Base-by-base conservation (phyloP, 176 grass and related monocot genomes). In the Chloris gayana region DNA sequence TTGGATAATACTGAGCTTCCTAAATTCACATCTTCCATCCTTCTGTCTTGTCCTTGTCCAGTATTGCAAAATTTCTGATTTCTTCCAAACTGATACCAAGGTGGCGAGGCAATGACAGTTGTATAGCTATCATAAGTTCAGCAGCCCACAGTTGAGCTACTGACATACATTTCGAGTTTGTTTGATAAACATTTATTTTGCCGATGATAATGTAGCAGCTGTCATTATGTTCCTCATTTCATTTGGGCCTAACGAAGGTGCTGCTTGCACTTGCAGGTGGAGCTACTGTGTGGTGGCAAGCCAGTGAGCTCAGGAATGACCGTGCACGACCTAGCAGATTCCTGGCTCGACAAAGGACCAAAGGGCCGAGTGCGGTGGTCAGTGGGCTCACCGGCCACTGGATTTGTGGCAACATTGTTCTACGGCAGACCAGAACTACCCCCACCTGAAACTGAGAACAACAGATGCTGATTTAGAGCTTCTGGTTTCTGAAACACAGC, bases 251-350 rank as follows among this genome's bases (percentile, higher is more conserved):
- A 82, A 60, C 27, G 12, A 70, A 63, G 86, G 15, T 26, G 31
- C 29, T 82, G 47, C 14, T 82, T 85, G 73, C 87, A 89, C 41
- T 44, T 44, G 41, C 41, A 44, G 87, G 78, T 89, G 39, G 73
- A 89, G 61, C 57, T 89, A 29, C 26, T 73, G 67, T 89, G 83
- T 2, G 38, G 38, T 38, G 83, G 87, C 67, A 77, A 61, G 41
- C 63, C 22, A 67, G 78, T 89, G 59, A 81, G n/a, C 78, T 78
- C 59, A 51, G 60, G 59, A 42, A 37, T 73, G 47, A 67, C 78
- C 41, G 46, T 89, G 47, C 87, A 82, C 22, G 87, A 85, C 41
- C 39, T 89, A 66, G 67, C 39, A 22, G 73, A 85, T 24, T 62
- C 30, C 78, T 89, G 49, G 73, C 67, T 85, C 14, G 47, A 85